A percentile compares a stretch with the other conserved stretches of the same genome.
These are phyloP conservation scores for Aspergillus bridgeri DNA, from an alignment of 495 filamentous ascomycete genomes.

Conservation along the genomic window DNA sequence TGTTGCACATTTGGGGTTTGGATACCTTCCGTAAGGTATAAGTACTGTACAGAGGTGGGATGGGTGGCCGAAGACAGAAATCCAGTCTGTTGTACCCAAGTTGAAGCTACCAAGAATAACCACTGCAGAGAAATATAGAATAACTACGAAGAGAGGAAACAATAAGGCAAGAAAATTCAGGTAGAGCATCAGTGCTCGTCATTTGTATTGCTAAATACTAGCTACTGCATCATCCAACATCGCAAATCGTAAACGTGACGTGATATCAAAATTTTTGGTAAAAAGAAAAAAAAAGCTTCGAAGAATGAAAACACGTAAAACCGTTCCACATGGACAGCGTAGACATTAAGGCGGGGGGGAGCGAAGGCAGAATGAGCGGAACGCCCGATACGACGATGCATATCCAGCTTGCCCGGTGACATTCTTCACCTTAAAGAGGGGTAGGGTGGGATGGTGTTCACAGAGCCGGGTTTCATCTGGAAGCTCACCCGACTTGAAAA, in stretches of 20 bases:
- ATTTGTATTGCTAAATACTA: conserved; percentile 7
- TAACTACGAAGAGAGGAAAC: too few relatives aligned
- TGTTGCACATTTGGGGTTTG: too few relatives aligned
- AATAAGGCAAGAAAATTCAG: not conserved
- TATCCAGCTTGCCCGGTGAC: not conserved
- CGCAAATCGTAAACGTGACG: conserved; percentile 14
- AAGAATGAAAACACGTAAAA: conserved; percentile 15
- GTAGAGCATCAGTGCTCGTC: not conserved
- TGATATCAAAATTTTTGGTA: conserved; percentile 10
- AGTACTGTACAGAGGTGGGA: too few relatives aligned
- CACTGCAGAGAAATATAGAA: too few relatives aligned
- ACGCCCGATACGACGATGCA: not conserved
- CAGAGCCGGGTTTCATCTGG: conserved; percentile 6
- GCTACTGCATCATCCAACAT: conserved; percentile 13
- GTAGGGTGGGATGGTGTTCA: not conserved
- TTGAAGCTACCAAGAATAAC: too few relatives aligned
- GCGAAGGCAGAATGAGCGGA: conserved; percentile 2
- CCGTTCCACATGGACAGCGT: conserved; percentile 12
- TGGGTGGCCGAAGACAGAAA: too few relatives aligned
- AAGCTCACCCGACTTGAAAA: conserved; percentile 13
- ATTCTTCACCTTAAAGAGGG: conserved; percentile 1
- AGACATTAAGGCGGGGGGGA: conserved; percentile 10
- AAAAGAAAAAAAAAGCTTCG: conserved; percentile 1
- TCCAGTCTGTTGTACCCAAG: too few relatives aligned
- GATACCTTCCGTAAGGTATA: too few relatives aligned